These are phyloP conservation scores for Phascolomyces articulosus DNA, from an alignment of 371 early-diverging fungal species.

Conservation along the genomic window DNA sequence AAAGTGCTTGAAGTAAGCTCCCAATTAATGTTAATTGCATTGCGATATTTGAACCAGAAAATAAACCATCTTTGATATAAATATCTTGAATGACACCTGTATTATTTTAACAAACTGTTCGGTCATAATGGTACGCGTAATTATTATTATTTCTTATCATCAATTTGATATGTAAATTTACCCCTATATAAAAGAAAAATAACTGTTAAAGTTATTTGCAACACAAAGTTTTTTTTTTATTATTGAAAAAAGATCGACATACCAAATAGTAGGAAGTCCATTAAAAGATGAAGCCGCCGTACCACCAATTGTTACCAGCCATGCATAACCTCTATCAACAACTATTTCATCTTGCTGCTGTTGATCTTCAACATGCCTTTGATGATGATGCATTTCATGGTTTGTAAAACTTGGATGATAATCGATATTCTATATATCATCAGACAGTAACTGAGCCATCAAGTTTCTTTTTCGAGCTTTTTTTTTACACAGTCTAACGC, in stretches of 20 bases:
- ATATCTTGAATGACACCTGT: slow-evolving; percentile 4
- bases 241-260: background rate
- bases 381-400: background rate
- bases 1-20: background rate
- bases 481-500: no score
- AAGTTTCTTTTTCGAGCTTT: no score
- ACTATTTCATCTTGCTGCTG: background rate
- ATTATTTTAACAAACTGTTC: background rate
- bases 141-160: no score
- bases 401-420: no score
- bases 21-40: background rate
- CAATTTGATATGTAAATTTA: no score
- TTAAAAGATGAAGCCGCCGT: background rate
- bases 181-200: background rate
- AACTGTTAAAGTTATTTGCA: background rate
- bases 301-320: background rate
- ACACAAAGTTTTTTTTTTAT: background rate
- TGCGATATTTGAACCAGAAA: background rate
- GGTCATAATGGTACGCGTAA: no score
- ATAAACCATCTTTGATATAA: background rate
- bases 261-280: background rate
- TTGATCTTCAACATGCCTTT: background rate
- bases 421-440: no score
- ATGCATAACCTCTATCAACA: background rate
- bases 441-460: no score